Base-by-base conservation (phyloP, 805 yeast species). In the Lachancea thermotolerans region DNA sequence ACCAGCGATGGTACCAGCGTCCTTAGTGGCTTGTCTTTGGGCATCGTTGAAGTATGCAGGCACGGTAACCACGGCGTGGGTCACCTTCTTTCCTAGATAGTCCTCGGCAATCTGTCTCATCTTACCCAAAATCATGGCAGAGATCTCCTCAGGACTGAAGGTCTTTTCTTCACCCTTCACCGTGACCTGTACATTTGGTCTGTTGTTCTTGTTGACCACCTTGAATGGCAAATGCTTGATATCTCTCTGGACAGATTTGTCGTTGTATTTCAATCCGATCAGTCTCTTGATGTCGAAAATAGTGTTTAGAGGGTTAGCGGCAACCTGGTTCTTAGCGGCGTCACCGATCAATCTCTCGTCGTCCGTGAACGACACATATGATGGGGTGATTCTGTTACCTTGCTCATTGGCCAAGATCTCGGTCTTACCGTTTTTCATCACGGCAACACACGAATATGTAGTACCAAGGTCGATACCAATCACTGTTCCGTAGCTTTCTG, bases 381-480 rank as follows among this genome's bases (percentile, higher is more conserved):
- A 87, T 25, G 97, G 97, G 15, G 97, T 89, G 58, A 90, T 89
- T 77, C 97, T 85, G 73, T 88, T 87, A 74, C 97, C 97, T 73
- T 89, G 97, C 70, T 89, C 96, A 64, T 89, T 89, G 53, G 96
- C 95, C 53, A 89, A 74, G 58, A 89, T 89, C 65, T 89, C 97
- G 42, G 91, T 95, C 62, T 89, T 77, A 60, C 90, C 95, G 57
- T 81, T 79, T 60, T 77, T 78, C 84, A 80, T 79, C 39, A 79
- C 88, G 56, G 96, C 97, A 46, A 90, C 97, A 81, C 97, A 90
- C 1, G 96, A 89, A 72, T 90, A 90, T 2, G 97, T 90, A 50
- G 97, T 90, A 67, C 99, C 99, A 72, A 91, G 78, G 75, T 91
- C 98, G 64, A 91, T 91, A 71, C 98, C 95, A 56, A 86, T 85